Percentiles rank a stretch among this genome's conserved stretches.
These are phyloP conservation scores for Priceomyces melissophilus DNA, from an alignment of 805 yeast species.

Conservation along the genomic window DNA sequence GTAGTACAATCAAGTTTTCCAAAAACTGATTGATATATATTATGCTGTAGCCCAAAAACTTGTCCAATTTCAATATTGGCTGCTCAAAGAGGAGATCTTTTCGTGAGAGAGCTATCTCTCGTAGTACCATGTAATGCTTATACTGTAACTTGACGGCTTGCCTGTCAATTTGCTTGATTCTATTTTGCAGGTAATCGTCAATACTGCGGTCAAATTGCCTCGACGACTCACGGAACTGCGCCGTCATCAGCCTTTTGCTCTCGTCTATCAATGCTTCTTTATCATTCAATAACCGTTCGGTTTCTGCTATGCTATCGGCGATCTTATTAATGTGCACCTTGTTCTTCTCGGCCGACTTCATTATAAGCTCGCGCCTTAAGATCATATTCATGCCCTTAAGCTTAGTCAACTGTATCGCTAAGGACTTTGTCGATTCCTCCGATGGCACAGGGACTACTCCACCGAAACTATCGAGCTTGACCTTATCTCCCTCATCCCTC, in stretches of 20 bases:
- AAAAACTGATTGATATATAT: conserved; percentile 28
- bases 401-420: conserved; percentile 31
- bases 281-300: conserved; percentile 4
- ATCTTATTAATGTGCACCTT: conserved; percentile 5
- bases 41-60: conserved; percentile 25
- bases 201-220: conserved; percentile 2
- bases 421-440: conserved; percentile 15
- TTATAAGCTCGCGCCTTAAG: conserved; percentile 14
- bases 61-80: conserved; percentile 24
- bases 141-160: conserved; percentile 24
- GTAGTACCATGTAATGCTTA: conserved; percentile 21
- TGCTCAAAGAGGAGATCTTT: conserved; percentile 18
- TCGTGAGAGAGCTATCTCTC: conserved; percentile 20
- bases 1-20: conserved; percentile 25
- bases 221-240: neutral
- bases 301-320: neutral
- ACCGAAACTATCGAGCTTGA: neutral
- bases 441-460: conserved; percentile 15
- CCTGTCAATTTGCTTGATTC: conserved; percentile 16
- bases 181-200: conserved; percentile 8
- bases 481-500: conserved; percentile 2
- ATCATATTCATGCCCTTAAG: conserved; percentile 17
- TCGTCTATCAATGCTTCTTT: conserved; percentile 8
- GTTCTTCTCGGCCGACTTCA: conserved; percentile 4
- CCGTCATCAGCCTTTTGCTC: conserved; percentile 6